Evolutionary conservation across 768 basidiomycete species (phyloP).

Genomic region (Mycena filopes): DNA sequence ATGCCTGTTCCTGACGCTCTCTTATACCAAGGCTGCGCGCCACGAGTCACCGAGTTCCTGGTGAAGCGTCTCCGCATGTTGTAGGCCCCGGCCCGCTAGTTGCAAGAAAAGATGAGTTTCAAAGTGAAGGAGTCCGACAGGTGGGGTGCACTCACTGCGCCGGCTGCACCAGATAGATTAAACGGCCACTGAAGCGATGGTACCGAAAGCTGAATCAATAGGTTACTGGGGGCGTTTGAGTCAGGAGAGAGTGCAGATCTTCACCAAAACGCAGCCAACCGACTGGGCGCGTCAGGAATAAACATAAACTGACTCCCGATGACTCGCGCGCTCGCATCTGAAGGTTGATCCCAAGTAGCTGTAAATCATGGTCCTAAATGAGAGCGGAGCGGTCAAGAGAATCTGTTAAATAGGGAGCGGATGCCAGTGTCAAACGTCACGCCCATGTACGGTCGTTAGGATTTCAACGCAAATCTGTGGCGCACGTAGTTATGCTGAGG

Average conservation of each 20-base stretch:
- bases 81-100: not conserved
- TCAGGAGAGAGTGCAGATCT: not conserved
- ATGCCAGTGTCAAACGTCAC: constrained; percentile 16
- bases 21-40: not conserved
- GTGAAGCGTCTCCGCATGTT: constrained; percentile 3
- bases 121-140: constrained; percentile 8
- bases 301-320: not conserved
- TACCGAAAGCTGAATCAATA: not conserved
- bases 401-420: constrained; percentile 17
- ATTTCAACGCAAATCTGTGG: too few relatives aligned
- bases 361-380: not conserved
- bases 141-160: not conserved
- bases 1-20: too few relatives aligned
- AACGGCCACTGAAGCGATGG: not conserved
- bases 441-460: constrained; percentile 1
- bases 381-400: constrained; percentile 5
- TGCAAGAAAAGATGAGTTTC: constrained; percentile 3
- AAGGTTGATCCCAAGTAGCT: not conserved
- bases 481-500: too few relatives aligned
- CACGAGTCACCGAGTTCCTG: not conserved
- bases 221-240: not conserved
- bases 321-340: not conserved
- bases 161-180: constrained; percentile 9
- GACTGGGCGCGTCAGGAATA: not conserved
- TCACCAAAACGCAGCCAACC: not conserved